phyloP scores from a whole-genome alignment of 768 basidiomycete species.

The Boletus eberwhitei region DNA sequence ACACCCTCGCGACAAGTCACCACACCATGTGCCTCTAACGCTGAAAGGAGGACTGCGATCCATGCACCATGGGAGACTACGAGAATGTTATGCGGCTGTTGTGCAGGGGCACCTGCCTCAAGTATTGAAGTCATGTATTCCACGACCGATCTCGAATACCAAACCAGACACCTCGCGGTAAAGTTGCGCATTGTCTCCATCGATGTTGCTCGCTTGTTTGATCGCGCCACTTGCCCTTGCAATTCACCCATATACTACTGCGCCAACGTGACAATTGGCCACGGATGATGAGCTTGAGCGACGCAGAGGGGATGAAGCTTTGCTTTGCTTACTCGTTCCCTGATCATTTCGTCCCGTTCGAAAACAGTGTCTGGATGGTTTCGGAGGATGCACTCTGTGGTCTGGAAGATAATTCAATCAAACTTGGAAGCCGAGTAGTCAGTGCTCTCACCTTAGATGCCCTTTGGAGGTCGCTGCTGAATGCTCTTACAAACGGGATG shows the following conservation, averaged over 20 bases:
- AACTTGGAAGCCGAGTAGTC: background rate
- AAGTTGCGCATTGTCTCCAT: constrained; percentile 37
- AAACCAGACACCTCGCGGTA: constrained; percentile 45
- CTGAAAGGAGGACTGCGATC: constrained; percentile 51
- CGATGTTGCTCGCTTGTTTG: constrained; percentile 20
- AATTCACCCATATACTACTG: constrained; percentile 57
- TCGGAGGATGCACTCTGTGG: constrained; percentile 60
- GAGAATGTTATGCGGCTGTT: constrained; percentile 40
- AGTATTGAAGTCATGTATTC: constrained; percentile 23
- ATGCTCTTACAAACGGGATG: constrained; percentile 56
- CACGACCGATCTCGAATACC: constrained; percentile 57
- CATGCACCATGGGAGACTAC: constrained; percentile 67
- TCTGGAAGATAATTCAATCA: constrained; percentile 38
- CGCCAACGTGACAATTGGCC: background rate
- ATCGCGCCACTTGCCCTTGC: constrained; percentile 43
- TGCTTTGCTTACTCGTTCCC: constrained; percentile 57
- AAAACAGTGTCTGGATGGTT: constrained; percentile 46
- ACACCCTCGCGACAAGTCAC: constrained; percentile 34
- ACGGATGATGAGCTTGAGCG: background rate
- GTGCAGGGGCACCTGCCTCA: constrained; percentile 26
- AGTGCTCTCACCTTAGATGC: constrained; percentile 55
- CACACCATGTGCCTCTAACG: constrained; percentile 41
- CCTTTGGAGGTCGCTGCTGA: constrained; percentile 69
- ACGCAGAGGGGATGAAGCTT: background rate
- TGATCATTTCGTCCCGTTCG: constrained; percentile 43